Evolutionary conservation across 345 rosid genomes (phyloP).

Genomic region (Brassica rapa): DNA sequence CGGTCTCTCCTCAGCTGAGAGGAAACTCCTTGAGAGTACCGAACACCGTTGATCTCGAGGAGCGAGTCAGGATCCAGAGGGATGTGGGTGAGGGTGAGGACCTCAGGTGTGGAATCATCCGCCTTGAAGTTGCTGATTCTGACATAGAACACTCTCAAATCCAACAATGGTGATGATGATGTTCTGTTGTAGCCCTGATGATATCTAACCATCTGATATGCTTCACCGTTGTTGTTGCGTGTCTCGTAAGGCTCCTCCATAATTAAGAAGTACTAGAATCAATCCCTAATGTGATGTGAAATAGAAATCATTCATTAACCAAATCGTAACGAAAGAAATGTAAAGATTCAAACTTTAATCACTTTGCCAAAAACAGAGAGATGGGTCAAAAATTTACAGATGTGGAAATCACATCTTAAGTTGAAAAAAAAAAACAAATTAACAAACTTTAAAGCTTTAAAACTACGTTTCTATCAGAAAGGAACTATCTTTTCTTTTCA

Average conservation of each 20-base stretch:
- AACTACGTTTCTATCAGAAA: neutral
- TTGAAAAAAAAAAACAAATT: neutral
- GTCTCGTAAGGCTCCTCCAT: conserved; percentile 60
- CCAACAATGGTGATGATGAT: conserved; percentile 49
- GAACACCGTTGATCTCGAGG: conserved; percentile 75
- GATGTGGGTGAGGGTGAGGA: conserved; percentile 69
- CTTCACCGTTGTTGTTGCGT: conserved; percentile 38
- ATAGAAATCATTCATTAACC: neutral
- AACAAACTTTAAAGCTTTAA: conserved; percentile 5
- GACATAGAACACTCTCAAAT: conserved; percentile 87
- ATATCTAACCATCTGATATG: conserved; percentile 60
- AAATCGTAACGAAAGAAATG: conserved; percentile 4
- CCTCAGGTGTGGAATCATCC: conserved; percentile 67
- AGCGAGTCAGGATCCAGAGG: conserved; percentile 72
- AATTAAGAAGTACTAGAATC: conserved; percentile 17
- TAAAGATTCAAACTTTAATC: conserved; percentile 39
- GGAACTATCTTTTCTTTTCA: conserved; percentile 1
- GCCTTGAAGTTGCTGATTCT: conserved; percentile 72
- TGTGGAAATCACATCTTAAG: conserved; percentile 20
- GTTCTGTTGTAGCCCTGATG: conserved; percentile 51
- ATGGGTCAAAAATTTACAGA: conserved; percentile 16
- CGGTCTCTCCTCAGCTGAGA: conserved; percentile 78
- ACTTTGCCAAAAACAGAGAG: conserved; percentile 33
- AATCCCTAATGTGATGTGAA: conserved; percentile 4
- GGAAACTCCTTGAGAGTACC: conserved; percentile 62